Evolutionary conservation across 306 rosid species (phyloP), one percentile per base, ranked within the genome.

Genomic region (Mimosa bimucronata): DNA sequence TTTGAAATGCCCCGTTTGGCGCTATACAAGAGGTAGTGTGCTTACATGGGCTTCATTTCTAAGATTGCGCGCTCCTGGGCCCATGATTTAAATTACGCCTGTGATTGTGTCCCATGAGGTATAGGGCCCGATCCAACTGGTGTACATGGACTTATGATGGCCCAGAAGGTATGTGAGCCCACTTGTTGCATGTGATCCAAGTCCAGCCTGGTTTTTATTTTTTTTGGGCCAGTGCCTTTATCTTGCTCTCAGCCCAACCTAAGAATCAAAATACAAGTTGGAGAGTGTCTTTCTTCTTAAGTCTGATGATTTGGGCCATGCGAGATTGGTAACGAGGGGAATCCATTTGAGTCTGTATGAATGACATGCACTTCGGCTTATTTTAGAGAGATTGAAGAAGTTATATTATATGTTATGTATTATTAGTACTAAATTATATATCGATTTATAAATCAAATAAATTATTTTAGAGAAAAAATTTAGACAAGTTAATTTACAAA

Each of bases 1-100:
- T 86, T 83, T 83, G 85, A 86, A 85, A 69, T 62, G 26, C 10
- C 71, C 44, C 4, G 29, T 38, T 82, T 83, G 77, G 38, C 46
- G 46, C 29, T 48, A 9, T 15, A 14, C 15, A 37, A 1, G 21
- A 2, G 9, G 40, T 7, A 16, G 42, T 40, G 69, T 42, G 52
- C 57, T 42, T 25, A 0, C 3, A 30, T 21, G 74, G 81, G 66
- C 75, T 66, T 66, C 66, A 8, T n/a, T 23, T 30, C 6, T 15
- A 58, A 1, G 34, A 58, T 25, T 11, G 66, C 29, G 1, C 64
- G 2, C 5, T 57, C 67, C 0, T 2, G 0, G 34, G 11, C 26
- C 13, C 61, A n/a, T n/a, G 23, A n/a, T 0, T 7, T 0, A 0
- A 52, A 55, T 53, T 52, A n/a, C 5, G 2, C 2, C 21, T 55